Conservation (phyloP, 179 eudicot genomes). For the Spergularia azorica region DNA sequence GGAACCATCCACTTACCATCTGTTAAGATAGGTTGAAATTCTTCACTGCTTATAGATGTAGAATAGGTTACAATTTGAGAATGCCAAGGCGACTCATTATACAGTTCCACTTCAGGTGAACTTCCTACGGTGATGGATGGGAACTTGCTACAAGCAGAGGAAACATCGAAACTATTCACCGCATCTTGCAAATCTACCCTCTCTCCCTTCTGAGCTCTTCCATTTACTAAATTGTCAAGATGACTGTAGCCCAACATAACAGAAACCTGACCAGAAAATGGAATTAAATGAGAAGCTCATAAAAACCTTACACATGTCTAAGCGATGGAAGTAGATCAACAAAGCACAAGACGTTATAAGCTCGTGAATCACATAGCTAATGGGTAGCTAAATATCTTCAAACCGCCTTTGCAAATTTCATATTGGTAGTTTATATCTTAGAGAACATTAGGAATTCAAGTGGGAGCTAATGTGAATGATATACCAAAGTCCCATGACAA, state of each 20-base stretch:
- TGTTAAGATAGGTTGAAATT: constrained; percentile 39
- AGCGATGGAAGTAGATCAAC: constrained; percentile 17
- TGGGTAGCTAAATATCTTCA: neutral
- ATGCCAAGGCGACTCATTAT: constrained; percentile 45
- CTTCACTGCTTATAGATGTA: constrained; percentile 41
- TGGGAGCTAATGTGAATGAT: neutral
- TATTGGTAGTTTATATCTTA: neutral
- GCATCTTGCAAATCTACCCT: constrained; percentile 32
- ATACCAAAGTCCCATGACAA: neutral
- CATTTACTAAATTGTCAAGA: constrained; percentile 47
- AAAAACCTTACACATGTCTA: neutral
- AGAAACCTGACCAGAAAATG: constrained; percentile 52
- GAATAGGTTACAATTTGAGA: constrained; percentile 37
- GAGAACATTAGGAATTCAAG: too few species aligned
- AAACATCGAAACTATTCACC: too few species aligned
- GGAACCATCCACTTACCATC: constrained; percentile 48
- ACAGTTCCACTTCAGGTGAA: constrained; percentile 65
- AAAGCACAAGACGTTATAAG: neutral
- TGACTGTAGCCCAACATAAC: constrained; percentile 52
- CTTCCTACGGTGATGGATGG: constrained; percentile 71
- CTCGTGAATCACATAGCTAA: neutral
- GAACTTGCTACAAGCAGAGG: constrained; percentile 50
- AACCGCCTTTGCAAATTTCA: neutral
- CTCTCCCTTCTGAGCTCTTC: constrained; percentile 33
- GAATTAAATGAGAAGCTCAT: constrained; percentile 9